Percentiles rank a stretch among this genome's conserved stretches.
phyloP scores from a whole-genome alignment of 2,329 filamentous ascomycete genomes.

The Cladobotryum protrusum region DNA sequence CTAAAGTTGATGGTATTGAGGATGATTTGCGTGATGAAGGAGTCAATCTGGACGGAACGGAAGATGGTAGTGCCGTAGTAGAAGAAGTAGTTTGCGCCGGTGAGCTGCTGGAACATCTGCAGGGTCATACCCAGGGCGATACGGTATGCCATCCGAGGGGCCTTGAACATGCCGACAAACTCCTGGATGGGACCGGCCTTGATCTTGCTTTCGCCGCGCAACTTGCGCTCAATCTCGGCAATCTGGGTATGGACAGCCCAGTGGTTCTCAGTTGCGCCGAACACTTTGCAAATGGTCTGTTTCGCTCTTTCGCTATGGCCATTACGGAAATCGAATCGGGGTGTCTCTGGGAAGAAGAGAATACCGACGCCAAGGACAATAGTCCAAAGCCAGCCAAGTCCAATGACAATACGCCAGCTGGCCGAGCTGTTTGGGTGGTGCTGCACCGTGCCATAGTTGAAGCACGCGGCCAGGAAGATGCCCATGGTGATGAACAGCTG shows the following conservation, averaged over 20 bases:
- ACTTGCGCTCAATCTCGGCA: constrained; percentile 48
- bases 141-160: constrained; percentile 58
- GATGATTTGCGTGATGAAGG: constrained; percentile 62
- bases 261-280: constrained; percentile 38
- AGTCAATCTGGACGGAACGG: constrained; percentile 43
- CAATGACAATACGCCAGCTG: constrained; percentile 56
- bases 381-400: constrained; percentile 46
- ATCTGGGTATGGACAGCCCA: constrained; percentile 42
- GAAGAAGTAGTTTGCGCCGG: constrained; percentile 62
- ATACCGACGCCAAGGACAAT: constrained; percentile 43
- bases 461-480: constrained; percentile 53
- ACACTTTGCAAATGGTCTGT: constrained; percentile 42
- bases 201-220: constrained; percentile 39
- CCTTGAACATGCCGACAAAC: constrained; percentile 56
- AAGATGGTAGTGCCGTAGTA: constrained; percentile 55
- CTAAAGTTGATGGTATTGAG: constrained; percentile 61
- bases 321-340: constrained; percentile 44
- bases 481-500: constrained; percentile 69
- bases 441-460: constrained; percentile 55
- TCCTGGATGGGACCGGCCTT: constrained; percentile 37
- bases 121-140: constrained; percentile 54
- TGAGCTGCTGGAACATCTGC: constrained; percentile 63
- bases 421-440: constrained; percentile 40
- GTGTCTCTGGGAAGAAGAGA: constrained; percentile 45
- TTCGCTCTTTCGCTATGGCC: constrained; percentile 42